Conservation (phyloP, 345 rosid genomes). For the Hibiscus tridactylites region DNA sequence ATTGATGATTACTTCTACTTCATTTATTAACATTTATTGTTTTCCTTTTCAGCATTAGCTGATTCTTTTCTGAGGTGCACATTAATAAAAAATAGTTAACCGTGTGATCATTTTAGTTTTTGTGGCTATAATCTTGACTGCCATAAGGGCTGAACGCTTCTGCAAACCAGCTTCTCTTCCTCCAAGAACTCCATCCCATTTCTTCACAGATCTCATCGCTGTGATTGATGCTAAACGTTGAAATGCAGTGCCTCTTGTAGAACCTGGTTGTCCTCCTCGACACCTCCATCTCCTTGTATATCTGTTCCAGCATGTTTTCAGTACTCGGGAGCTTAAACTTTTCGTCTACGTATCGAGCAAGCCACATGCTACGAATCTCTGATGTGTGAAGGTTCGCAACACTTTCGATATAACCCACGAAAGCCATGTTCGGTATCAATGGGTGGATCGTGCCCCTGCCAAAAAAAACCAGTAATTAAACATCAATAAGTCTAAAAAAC, state of each 20-base stretch:
- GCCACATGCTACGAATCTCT: conserved; percentile 72
- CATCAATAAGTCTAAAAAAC: not conserved
- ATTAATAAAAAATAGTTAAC: not conserved
- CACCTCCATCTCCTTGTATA: conserved; percentile 44
- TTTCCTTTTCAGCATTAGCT: not conserved
- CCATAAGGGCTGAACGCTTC: conserved; percentile 63
- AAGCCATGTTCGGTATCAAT: conserved; percentile 56
- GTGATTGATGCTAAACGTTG: conserved; percentile 83
- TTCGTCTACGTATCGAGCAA: conserved; percentile 39
- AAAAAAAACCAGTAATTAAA: not conserved
- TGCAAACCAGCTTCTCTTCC: conserved; percentile 53
- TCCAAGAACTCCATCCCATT: conserved; percentile 66
- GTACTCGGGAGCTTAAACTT: conserved; percentile 62
- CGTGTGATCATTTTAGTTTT: not conserved
- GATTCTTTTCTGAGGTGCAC: not conserved
- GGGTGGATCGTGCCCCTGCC: conserved; percentile 7
- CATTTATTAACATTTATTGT: not conserved
- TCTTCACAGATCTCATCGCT: conserved; percentile 73
- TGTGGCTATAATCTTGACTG: not conserved
- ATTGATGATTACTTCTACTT: not conserved
- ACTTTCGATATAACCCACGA: conserved; percentile 76
- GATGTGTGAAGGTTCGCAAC: conserved; percentile 68
- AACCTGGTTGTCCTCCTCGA: conserved; percentile 59
- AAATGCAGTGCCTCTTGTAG: conserved; percentile 78
- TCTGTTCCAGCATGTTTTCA: conserved; percentile 58